Evolutionary conservation across 179 eudicot genomes (phyloP).

Genomic region (Silene coronaria): DNA sequence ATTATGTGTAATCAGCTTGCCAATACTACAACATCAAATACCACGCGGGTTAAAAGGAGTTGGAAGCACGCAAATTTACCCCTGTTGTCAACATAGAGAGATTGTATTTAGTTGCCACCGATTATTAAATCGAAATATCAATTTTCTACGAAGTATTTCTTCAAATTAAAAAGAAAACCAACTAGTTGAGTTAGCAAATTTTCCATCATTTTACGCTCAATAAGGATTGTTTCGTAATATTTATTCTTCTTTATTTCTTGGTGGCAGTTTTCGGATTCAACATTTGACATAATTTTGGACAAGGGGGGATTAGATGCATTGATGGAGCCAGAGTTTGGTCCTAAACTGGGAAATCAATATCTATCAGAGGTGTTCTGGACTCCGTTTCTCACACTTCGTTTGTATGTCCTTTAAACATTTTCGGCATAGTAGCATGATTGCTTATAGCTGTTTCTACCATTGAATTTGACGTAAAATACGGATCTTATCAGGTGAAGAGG

Average conservation of each 20-base stretch:
- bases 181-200: too few species aligned
- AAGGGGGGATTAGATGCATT: constrained; percentile 96
- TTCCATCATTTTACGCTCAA: too few species aligned
- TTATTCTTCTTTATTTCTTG: background rate
- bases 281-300: constrained; percentile 70
- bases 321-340: constrained; percentile 89
- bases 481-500: constrained; percentile 65
- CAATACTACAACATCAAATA: too few species aligned
- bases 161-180: too few species aligned
- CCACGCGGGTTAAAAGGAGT: too few species aligned
- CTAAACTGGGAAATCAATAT: constrained; percentile 67
- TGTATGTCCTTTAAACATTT: constrained; percentile 22
- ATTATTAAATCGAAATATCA: too few species aligned
- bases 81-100: too few species aligned
- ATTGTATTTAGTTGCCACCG: too few species aligned
- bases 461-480: constrained; percentile 14
- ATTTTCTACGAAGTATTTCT: too few species aligned
- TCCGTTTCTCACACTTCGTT: constrained; percentile 25
- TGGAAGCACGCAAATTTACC: too few species aligned
- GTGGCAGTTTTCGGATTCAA: constrained; percentile 56
- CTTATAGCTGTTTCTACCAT: background rate
- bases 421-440: background rate
- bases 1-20: too few species aligned
- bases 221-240: background rate
- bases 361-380: constrained; percentile 67